Evolutionary conservation across 2,329 filamentous ascomycete genomes (phyloP), one percentile per base, ranked within the genome.

Genomic region (Talaromyces rugulosus): DNA sequence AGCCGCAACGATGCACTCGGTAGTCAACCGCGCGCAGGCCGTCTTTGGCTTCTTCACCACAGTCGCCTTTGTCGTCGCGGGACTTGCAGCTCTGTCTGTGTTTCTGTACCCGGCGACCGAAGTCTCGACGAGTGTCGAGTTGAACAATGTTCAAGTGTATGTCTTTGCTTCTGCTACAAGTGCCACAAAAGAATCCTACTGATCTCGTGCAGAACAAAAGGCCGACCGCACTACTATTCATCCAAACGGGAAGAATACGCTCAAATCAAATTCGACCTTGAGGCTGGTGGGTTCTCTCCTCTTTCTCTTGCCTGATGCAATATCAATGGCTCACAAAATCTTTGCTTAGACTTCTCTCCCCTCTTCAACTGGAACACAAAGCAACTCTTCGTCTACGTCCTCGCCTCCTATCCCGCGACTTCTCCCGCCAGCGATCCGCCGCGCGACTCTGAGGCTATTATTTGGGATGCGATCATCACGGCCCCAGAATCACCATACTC

Each of bases 321-420:
- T 16, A 14, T 27, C 56, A 47, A 30, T 44, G 12, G 31, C n/a
- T 40, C 7, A 23, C 52, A 11, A 27, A 36, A 36, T 16, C n/a
- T 36, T 23, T 5, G 12, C 14, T 42, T 8, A 83, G 94, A 99
- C 79, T 85, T 99, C 64, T 89, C 87, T 64, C 89, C 89, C 51
- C 90, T 99, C 69, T 98, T 98, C 85, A 96, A 91, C 73, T 99
- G 94, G 95, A 99, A 99, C 83, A 99, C 96, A 23, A 99, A 99
- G 78, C 91, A 98, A 79, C 81, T 99, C 71, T 99, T 98, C 79
- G 88, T 97, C 75, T 99, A 96, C 81, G 88, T 99, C 63, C 94
- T 92, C 60, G 94, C 94, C 60, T 88, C 82, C 61, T 89, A 89
- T 73, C 81, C 72, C 4, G 69, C 82, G 42, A 79, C 81, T 42